A percentile compares a stretch with the other conserved stretches of the same genome.
These are phyloP conservation scores for Furculomyces boomerangus DNA, from an alignment of 371 early-diverging fungal species.

Conservation along the genomic window DNA sequence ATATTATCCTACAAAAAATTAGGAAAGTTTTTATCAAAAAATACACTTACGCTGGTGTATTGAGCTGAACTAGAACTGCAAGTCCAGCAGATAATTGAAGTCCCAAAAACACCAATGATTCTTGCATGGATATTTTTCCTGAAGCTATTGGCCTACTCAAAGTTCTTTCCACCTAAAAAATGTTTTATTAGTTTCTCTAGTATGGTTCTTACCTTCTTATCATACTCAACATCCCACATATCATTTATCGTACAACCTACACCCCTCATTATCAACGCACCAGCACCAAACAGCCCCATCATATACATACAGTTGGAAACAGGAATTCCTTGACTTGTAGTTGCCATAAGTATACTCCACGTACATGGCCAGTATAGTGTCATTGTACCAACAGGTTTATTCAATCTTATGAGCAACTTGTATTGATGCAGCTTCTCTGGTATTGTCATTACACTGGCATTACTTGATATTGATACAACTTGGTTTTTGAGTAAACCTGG, in stretches of 20 bases:
- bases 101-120: conserved; percentile 66
- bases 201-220: conserved; percentile 33
- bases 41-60: conserved; percentile 31
- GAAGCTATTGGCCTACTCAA: conserved; percentile 69
- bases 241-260: conserved; percentile 96
- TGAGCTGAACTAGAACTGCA: conserved; percentile 55
- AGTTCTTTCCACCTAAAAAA: conserved; percentile 58
- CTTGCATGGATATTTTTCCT: conserved; percentile 41
- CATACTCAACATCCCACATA: conserved; percentile 82
- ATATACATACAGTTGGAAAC: conserved; percentile 36
- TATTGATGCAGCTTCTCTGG: not conserved
- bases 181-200: not conserved
- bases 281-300: conserved; percentile 70
- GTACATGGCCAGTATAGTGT: not conserved
- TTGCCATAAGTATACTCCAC: not conserved
- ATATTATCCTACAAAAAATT: conserved; percentile 34
- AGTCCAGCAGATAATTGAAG: conserved; percentile 61
- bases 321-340: too few relatives aligned
- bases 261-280: conserved; percentile 87
- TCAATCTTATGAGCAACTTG: not conserved
- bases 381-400: not conserved
- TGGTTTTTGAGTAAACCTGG: too few relatives aligned
- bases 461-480: too few relatives aligned
- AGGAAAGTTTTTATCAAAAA: not conserved
- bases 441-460: too few relatives aligned